Base-by-base conservation (phyloP, 2,329 filamentous ascomycete species). In the Trichoderma aggressivum region DNA sequence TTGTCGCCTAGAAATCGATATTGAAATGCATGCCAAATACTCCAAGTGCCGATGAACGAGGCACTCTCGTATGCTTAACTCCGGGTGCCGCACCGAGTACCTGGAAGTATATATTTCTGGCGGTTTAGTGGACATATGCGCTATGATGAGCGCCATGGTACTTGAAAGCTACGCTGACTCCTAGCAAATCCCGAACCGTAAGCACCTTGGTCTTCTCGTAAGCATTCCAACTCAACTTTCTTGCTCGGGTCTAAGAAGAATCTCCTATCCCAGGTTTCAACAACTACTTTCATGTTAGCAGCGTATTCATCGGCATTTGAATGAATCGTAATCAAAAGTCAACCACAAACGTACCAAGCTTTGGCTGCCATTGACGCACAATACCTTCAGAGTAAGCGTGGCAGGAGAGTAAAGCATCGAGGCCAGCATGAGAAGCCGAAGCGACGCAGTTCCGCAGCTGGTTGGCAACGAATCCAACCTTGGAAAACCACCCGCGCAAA, bases 131-230 rank as follows among this genome's bases (percentile, higher is more conserved):
- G 18, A 12, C 14, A 5, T 1, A 1, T 14, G 0, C 1, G 8
- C 28, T 6, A n/a, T 0, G 6, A 11, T 7, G 21, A 21, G 10
- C 32, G 28, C 30, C 30, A 12, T 0, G 11, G 10, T n/a, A 59
- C 56, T 12, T 59, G n/a, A 7, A 12, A 5, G 56, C 7, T 59
- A 59, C 56, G 6, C 21, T 21, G 7, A 32, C 10, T 12, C 2
- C 56, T 34, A n/a, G 56, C 56, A 34, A 59, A 34, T n/a, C 56
- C 56, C 56, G 56, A 59, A 59, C 18, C 56, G 56, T 59, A 59
- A 59, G 56, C 56, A 59, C 30, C 30, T 59, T 34, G 30, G 6
- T 24, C 56, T 21, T 59, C 56, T 59, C 56, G 56, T 59, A 59
- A 59, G 56, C 56, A 59, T 32, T 32, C 21, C 26, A 16, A 59